Conservation (phyloP, 345 rosid genomes). For the Salix dunnii region DNA sequence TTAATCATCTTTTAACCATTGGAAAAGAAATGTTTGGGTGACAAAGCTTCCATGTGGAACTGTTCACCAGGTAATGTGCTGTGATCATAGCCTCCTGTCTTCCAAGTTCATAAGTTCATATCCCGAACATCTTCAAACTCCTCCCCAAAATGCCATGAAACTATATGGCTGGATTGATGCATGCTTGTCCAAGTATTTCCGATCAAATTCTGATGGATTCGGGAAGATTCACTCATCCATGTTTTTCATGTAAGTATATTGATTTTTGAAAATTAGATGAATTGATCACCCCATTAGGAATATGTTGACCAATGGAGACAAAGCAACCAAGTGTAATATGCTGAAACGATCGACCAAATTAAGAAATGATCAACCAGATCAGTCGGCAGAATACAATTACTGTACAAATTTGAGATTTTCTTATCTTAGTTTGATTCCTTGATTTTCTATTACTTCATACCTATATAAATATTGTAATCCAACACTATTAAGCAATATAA, state of each 20-base stretch:
- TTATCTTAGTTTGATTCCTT: no score
- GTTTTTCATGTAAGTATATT: constrained; percentile 19
- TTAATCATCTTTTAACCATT: background rate
- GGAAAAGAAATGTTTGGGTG: background rate
- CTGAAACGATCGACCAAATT: no score
- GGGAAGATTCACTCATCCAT: constrained; percentile 31
- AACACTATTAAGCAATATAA: no score
- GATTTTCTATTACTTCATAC: no score
- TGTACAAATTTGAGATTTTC: no score
- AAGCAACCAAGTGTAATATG: no score
- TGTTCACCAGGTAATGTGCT: constrained; percentile 24
- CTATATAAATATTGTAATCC: no score
- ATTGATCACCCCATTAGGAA: no score
- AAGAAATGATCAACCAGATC: no score
- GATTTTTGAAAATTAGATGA: no score
- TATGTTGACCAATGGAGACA: no score
- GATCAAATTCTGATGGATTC: constrained; percentile 28
- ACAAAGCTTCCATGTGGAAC: constrained; percentile 21
- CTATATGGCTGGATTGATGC: constrained; percentile 19
- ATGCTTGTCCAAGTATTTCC: constrained; percentile 26
- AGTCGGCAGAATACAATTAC: no score
- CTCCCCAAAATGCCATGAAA: constrained; percentile 29
- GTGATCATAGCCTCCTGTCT: constrained; percentile 26
- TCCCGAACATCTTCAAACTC: constrained; percentile 31
- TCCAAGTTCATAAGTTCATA: constrained; percentile 34